Percentiles rank a stretch among this genome's conserved stretches.
These are phyloP conservation scores for Triticum dicoccoides DNA, from an alignment of 176 grass and related monocot species.

Conservation along the genomic window DNA sequence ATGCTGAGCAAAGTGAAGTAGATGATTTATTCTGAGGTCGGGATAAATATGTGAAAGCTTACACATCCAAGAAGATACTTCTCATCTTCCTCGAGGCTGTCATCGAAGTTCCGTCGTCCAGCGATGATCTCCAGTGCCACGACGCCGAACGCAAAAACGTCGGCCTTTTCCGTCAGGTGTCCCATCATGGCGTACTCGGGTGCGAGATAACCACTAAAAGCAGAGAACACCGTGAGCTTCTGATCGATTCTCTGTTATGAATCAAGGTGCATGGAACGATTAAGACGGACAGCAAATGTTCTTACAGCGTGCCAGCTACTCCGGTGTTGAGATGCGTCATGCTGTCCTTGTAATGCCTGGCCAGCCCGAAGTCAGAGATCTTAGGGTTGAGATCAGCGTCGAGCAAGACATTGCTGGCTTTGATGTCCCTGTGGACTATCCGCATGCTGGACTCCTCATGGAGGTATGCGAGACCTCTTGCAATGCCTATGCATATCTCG, in stretches of 20 bases:
- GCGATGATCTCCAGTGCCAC: too few relatives aligned
- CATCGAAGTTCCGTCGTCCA: not conserved
- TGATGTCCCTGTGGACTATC: slow-evolving; percentile 54
- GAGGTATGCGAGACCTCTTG: slow-evolving; percentile 54
- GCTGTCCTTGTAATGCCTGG: slow-evolving; percentile 60
- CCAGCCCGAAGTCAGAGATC: slow-evolving; percentile 67
- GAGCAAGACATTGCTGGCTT: too few relatives aligned
- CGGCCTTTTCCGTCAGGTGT: too few relatives aligned
- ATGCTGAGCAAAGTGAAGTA: not conserved
- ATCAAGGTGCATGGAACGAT: not conserved
- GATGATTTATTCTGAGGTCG: not conserved
- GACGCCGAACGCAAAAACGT: too few relatives aligned
- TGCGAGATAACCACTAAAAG: too few relatives aligned
- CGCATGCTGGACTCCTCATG: slow-evolving; percentile 62
- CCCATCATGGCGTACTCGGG: too few relatives aligned
- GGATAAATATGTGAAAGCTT: not conserved
- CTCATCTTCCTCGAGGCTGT: not conserved
- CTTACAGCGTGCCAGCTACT: slow-evolving; percentile 72
- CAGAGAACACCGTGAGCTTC: too few relatives aligned
- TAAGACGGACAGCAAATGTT: not conserved
- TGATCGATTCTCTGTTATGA: too few relatives aligned
- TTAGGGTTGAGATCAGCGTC: too few relatives aligned
- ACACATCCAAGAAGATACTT: not conserved
- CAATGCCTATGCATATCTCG: slow-evolving; percentile 57
- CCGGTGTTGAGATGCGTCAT: slow-evolving; percentile 50